Evolutionary conservation across 1,139 yeast species (phyloP).

Genomic region (Protomyces pachydermus): DNA sequence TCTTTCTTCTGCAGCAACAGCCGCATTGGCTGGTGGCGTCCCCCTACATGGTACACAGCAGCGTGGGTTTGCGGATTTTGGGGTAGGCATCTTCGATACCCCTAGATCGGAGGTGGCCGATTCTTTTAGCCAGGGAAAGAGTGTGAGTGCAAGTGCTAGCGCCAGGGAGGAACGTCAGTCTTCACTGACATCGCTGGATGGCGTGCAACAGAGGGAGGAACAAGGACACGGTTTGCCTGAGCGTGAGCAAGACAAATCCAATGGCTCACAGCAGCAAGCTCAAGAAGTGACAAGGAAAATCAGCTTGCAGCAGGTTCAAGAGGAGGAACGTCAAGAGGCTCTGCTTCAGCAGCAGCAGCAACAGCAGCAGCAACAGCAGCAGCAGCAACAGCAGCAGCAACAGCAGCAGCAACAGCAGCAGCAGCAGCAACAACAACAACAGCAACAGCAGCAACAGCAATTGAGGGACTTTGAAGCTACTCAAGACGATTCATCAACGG

Average conservation of each 20-base stretch:
- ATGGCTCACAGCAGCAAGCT: constrained; percentile 1
- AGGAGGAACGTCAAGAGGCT: background rate
- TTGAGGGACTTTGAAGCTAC: background rate
- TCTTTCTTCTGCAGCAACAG: background rate
- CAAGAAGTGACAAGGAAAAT: background rate
- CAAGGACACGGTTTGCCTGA: background rate
- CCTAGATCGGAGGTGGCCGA: constrained; percentile 29
- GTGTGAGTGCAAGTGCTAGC: too few relatives aligned
- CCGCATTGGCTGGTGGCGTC: constrained; percentile 5
- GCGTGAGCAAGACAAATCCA: background rate
- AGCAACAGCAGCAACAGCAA: background rate
- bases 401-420: background rate
- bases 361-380: background rate
- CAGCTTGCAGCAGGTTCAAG: background rate
- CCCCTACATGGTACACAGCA: constrained; percentile 11
- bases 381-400: background rate
- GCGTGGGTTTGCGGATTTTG: constrained; percentile 26
- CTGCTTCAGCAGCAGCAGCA: background rate
- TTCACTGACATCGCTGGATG: background rate
- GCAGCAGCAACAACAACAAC: background rate
- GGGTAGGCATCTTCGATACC: constrained; percentile 29
- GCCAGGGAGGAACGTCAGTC: background rate
- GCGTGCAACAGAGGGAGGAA: background rate
- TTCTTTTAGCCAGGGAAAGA: background rate
- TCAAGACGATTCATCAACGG: constrained; percentile 29